phyloP scores from a whole-genome alignment of 192 early-diverging fungal species.

The Umbelopsis isabellina region DNA sequence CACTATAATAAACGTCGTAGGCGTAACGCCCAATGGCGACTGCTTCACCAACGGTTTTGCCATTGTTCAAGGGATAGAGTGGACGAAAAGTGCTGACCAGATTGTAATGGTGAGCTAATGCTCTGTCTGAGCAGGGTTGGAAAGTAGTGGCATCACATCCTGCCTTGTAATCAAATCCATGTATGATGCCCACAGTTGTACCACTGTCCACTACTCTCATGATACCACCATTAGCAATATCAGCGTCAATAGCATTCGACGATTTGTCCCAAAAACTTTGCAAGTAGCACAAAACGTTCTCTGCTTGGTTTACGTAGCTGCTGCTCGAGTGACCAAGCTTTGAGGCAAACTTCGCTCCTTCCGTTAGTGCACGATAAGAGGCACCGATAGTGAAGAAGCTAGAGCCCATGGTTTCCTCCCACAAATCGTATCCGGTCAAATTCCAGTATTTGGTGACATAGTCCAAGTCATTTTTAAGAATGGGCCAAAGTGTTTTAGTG shows the following conservation, averaged over 20 bases:
- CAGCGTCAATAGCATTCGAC: neutral
- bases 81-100: neutral
- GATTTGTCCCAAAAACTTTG: conserved; percentile 1
- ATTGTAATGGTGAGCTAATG: conserved; percentile 10
- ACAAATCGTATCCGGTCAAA: conserved; percentile 54
- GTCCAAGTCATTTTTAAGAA: conserved; percentile 56
- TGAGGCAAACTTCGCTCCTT: conserved; percentile 40
- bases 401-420: conserved; percentile 68
- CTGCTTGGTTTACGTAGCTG: neutral
- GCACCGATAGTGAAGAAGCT: conserved; percentile 66
- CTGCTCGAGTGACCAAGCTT: neutral
- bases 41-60: neutral
- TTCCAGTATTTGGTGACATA: conserved; percentile 50
- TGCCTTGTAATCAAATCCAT: conserved; percentile 9
- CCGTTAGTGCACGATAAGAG: conserved; percentile 52
- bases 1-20: neutral
- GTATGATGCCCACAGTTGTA: neutral
- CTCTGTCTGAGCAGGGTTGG: conserved; percentile 16
- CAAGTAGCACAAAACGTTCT: conserved; percentile 1
- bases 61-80: conserved; percentile 2
- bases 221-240: neutral
- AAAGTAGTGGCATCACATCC: conserved; percentile 13
- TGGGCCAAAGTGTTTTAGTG: conserved; percentile 16
- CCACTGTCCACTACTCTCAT: neutral
- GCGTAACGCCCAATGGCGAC: conserved; percentile 4